These are phyloP conservation scores for Cyclocybe aegerita DNA, from an alignment of 768 basidiomycete species.

Conservation along the genomic window DNA sequence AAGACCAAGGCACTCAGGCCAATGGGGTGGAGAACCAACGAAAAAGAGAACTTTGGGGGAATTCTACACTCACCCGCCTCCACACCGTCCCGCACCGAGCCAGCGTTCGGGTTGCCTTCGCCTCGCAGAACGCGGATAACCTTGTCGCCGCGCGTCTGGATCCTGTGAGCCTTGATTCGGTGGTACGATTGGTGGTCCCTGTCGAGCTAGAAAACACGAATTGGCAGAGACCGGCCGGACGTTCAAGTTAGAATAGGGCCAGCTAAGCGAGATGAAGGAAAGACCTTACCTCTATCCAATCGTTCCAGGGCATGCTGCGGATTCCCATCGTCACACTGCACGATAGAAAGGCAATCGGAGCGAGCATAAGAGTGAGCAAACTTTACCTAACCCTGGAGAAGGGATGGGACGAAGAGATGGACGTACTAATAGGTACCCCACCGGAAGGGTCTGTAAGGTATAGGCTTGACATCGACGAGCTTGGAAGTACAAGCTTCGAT, in stretches of 20 bases:
- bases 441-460: constrained; percentile 66
- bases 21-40: too few species aligned
- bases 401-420: background rate
- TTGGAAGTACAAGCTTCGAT: constrained; percentile 40
- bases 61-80: constrained; percentile 32
- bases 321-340: constrained; percentile 69
- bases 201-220: constrained; percentile 46
- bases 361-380: background rate
- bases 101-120: constrained; percentile 32
- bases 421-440: constrained; percentile 65
- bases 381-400: background rate
- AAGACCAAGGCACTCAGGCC: too few species aligned
- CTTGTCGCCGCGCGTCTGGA: constrained; percentile 47
- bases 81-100: constrained; percentile 30
- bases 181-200: constrained; percentile 54
- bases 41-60: background rate
- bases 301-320: constrained; percentile 63
- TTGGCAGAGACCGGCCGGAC: background rate
- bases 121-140: constrained; percentile 50
- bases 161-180: constrained; percentile 55
- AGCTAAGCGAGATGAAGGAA: background rate
- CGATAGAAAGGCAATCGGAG: background rate
- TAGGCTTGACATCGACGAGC: constrained; percentile 47
- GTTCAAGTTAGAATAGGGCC: background rate
- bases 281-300: constrained; percentile 66